Evolutionary conservation across 2,329 filamentous ascomycete species (phyloP), one percentile per base, ranked within the genome.

Genomic region (Xylariaceae sp.): DNA sequence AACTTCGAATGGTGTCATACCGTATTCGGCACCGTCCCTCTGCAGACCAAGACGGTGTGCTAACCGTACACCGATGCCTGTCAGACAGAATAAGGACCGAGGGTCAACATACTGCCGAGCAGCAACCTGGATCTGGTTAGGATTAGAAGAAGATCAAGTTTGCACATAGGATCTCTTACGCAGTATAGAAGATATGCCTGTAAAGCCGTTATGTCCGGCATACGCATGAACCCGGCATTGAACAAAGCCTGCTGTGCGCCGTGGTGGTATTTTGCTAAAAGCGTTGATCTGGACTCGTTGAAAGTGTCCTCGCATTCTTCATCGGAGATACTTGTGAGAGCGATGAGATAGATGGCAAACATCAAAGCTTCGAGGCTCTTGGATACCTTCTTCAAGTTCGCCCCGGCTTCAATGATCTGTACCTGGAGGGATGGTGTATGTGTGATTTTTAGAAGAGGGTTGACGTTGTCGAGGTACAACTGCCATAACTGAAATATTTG

Each of bases 31-130:
- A 1, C 78, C 74, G 61, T 89, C 85, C 36, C 74, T 76, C 55
- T 89, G 82, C n/a, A 89, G 72, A 4, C 84, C 84, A 68, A 89
- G 78, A 4, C 83, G 77, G 59, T 86, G 81, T 11, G 81, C 85
- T 44, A 87, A 80, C 45, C 85, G 82, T 22, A 87, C 76, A 1
- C 82, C 82, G 33, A 88, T 74, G 1, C 83, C 83, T 19, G 86
- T 66, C 57, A 88, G 70, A 42, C 81, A 80, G 47, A 80, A 83
- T 15, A 83, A 63, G 41, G 81, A 77, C 31, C 75, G 73, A 22
- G 85, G 84, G 58, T 85, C 82, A 42, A 81, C 78, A 39, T 73
- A 77, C 57, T 77, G 77, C 42, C 79, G 74, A 42, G 83, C 69
- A 14, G 77, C 78, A 22, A 83, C 60, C 81, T 83, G 56, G 5